phyloP scores from a whole-genome alignment of 2,329 filamentous ascomycete genomes.

The Aspergillus hortae region DNA sequence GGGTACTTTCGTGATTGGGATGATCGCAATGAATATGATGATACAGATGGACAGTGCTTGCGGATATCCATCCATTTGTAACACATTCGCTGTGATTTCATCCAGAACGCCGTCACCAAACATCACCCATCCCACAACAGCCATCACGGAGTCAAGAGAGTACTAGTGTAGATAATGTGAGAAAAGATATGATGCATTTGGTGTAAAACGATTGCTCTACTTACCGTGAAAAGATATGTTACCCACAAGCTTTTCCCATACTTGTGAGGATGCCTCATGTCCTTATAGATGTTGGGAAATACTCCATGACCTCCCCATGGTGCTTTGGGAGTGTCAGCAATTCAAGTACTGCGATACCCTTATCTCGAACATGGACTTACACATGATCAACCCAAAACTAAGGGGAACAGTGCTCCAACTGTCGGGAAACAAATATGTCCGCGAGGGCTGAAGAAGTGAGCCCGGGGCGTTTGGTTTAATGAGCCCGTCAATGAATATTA shows the following conservation, averaged over 20 bases:
- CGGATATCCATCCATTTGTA: conserved; percentile 72
- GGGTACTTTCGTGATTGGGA: conserved; percentile 93
- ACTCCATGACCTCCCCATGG: conserved; percentile 69
- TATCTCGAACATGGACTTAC: conserved; percentile 26
- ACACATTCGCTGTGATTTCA: conserved; percentile 86
- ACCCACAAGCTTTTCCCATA: conserved; percentile 70
- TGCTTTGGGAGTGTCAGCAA: conserved; percentile 29
- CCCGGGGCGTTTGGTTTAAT: conserved; percentile 75
- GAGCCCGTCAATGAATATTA: conserved; percentile 81
- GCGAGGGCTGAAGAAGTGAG: conserved; percentile 75
- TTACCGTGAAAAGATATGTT: conserved; percentile 80
- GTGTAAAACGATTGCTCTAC: conserved; percentile 19
- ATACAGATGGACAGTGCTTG: conserved; percentile 70
- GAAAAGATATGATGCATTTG: conserved; percentile 6
- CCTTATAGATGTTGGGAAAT: conserved; percentile 81
- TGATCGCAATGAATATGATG: conserved; percentile 83
- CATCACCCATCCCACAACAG: conserved; percentile 84
- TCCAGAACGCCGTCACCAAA: conserved; percentile 86
- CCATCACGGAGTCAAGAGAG: conserved; percentile 75
- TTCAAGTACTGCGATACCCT: not conserved
- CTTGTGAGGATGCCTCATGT: conserved; percentile 79
- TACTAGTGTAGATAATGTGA: conserved; percentile 49
- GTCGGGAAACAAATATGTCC: conserved; percentile 75
- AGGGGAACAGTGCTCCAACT: conserved; percentile 86
- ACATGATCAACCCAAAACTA: conserved; percentile 87